Conservation (phyloP, 257 asterid genomes). For the Haberlea rhodopensis region DNA sequence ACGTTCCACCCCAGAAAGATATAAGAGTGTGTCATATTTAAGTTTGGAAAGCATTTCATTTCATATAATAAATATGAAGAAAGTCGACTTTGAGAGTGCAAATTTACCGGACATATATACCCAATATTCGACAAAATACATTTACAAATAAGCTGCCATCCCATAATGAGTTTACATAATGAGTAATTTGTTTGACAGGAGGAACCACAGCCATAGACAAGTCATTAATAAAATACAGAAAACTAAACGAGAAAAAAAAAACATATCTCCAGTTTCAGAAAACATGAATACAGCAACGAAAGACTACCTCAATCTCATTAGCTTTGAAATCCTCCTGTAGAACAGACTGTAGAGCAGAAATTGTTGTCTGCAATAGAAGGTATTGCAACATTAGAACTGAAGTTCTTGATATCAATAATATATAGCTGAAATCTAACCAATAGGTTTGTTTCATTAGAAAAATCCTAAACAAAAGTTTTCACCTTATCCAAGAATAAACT, state of each 20-base stretch:
- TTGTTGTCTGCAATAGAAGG: conserved; percentile 62
- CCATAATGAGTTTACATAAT: too few species aligned
- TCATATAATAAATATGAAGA: background rate
- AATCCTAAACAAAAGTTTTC: background rate
- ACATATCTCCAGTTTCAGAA: background rate
- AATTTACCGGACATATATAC: background rate
- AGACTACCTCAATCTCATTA: conserved; percentile 91
- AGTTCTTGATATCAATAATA: background rate
- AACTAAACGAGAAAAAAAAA: background rate
- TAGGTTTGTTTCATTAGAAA: background rate
- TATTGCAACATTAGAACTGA: conserved; percentile 15
- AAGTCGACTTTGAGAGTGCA: background rate
- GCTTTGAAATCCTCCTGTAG: conserved; percentile 98
- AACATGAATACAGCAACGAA: background rate
- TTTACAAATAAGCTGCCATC: background rate
- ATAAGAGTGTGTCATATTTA: background rate
- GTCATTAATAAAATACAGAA: background rate
- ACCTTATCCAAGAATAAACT: background rate
- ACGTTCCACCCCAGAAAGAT: background rate
- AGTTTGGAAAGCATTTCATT: background rate
- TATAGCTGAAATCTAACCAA: background rate
- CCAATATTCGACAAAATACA: background rate
- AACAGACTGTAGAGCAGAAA: conserved; percentile 93
- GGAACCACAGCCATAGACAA: background rate
- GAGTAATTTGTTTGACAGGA: too few species aligned